These are phyloP conservation scores for Fusarium acutatum DNA, from an alignment of 2,329 filamentous ascomycete genomes.

Conservation along the genomic window DNA sequence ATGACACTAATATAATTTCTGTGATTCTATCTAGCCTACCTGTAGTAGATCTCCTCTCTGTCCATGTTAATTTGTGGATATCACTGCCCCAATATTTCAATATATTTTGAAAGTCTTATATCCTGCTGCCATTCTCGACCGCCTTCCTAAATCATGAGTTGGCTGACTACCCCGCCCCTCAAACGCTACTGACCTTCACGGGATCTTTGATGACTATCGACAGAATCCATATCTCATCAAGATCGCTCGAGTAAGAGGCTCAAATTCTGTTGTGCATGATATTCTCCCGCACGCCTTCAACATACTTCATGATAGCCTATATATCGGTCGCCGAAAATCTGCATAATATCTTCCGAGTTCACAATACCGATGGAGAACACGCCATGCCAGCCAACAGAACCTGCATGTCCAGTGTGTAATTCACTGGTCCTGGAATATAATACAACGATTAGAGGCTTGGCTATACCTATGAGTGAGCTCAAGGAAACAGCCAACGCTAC, in stretches of 20 bases:
- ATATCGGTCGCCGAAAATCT: too few relatives aligned
- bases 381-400: too few relatives aligned
- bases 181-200: background rate
- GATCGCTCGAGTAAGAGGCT: accelerated
- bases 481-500: background rate
- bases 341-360: background rate
- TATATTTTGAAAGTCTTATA: accelerated
- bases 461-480: background rate
- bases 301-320: background rate
- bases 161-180: background rate
- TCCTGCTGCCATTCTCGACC: background rate
- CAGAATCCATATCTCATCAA: too few relatives aligned
- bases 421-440: background rate
- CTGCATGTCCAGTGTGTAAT: background rate
- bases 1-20: too few relatives aligned
- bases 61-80: accelerated
- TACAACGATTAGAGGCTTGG: background rate
- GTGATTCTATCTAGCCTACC: too few relatives aligned
- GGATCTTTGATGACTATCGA: background rate
- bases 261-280: accelerated
- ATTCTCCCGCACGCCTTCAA: accelerated
- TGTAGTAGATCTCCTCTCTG: too few relatives aligned
- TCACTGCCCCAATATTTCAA: background rate
- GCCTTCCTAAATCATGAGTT: background rate
- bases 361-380: accelerated